phyloP scores from a whole-genome alignment of 108 stramenopile genomes.

The Mayamaea pseudoterrestris region DNA sequence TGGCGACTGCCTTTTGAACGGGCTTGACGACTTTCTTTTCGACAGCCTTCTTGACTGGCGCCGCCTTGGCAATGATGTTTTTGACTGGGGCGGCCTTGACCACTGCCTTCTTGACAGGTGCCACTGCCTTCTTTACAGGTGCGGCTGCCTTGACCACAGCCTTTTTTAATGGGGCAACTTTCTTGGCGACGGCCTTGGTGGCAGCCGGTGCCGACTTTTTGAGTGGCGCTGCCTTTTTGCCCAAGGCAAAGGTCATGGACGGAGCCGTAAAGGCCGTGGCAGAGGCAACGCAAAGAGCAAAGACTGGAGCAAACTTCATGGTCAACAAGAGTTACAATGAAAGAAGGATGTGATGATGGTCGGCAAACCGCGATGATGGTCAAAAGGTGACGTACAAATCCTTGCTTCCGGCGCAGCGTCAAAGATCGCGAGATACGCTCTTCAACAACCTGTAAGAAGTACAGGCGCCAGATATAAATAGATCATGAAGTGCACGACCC shows the following conservation, averaged over 20 bases:
- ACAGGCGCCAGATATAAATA: too few relatives aligned
- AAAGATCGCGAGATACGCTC: too few relatives aligned
- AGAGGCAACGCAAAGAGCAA: conserved; percentile 31
- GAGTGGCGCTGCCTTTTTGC: conserved; percentile 14
- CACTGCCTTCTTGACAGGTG: conserved; percentile 12
- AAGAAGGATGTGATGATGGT: too few relatives aligned
- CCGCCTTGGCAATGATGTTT: not conserved
- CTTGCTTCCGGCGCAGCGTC: too few relatives aligned
- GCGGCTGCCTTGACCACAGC: not conserved
- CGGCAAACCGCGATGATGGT: too few relatives aligned
- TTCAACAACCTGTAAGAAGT: too few relatives aligned
- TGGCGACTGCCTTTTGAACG: conserved; percentile 2
- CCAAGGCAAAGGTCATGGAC: conserved; percentile 21
- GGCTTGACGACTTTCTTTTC: conserved; percentile 9
- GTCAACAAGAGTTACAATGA: too few relatives aligned
- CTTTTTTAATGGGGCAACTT: conserved; percentile 1
- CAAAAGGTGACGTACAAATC: too few relatives aligned
- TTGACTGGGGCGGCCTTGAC: conserved; percentile 10
- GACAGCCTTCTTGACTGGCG: conserved; percentile 14
- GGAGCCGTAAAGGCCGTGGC: conserved; percentile 43
- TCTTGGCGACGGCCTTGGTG: conserved; percentile 6
- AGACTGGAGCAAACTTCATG: conserved; percentile 47
- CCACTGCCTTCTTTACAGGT: too few relatives aligned
- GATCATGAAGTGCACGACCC: too few relatives aligned
- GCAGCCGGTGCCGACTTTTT: conserved; percentile 5